Evolutionary conservation across 2,329 filamentous ascomycete genomes (phyloP), one percentile per base, ranked within the genome.

Genomic region (Colletotrichum musae): DNA sequence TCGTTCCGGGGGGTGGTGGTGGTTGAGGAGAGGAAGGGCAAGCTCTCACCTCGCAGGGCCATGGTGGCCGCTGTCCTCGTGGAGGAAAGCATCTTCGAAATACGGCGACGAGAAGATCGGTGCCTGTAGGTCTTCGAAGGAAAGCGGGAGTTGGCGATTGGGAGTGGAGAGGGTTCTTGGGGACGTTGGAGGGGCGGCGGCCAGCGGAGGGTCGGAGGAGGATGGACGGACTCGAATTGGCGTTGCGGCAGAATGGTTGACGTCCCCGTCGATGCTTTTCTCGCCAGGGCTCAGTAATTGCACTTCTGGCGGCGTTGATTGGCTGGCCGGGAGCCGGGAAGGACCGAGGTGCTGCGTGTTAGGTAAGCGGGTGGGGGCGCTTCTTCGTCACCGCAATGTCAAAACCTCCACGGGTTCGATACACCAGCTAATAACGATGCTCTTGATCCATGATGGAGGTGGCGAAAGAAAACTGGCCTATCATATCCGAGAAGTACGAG

Each of bases 21-120:
- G 43, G 52, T 64, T 51, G 58, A 36, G 47, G 18, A 39, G 21
- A 48, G 28, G 39, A 21, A 48, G 45, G 52, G 32, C 32, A 9
- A 39, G 50, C 51, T 77, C 84, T 74, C 75, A 87, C 85, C 84
- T 84, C 85, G 83, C 73, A 87, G 79, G 75, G 85, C 83, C 81
- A 86, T 82, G 74, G 85, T 81, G 80, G 83, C 84, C 76, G 83
- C 83, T 74, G 84, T 84, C 80, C 86, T 84, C 77, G 84, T 78
- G 68, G 84, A 83, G 68, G 80, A 79, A 72, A 86, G 78, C 85
- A 87, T 87, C 72, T 75, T 67, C 39, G 54, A 18, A 18, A 28
- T 66, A 26, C 32, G 32, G 7, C 32, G 61, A 41, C 16, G 16
- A 21, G 39, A 24, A 24, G n/a, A 5, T 64, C 24, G 56, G 58